phyloP scores from a whole-genome alignment of 2,329 filamentous ascomycete species.

The Grosmannia clavigera region DNA sequence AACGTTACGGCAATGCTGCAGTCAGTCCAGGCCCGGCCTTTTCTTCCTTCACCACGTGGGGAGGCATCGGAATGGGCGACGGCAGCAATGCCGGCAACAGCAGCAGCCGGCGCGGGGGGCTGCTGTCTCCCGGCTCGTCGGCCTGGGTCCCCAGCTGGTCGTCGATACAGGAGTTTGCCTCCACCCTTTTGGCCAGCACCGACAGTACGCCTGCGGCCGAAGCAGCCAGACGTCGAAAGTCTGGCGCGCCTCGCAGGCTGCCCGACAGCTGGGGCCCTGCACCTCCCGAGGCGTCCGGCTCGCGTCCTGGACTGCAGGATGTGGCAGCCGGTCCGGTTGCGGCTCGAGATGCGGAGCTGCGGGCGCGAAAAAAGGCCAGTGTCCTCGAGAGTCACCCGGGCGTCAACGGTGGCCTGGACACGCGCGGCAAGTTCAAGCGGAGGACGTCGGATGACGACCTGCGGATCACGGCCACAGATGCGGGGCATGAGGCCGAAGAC shows the following conservation, averaged over 20 bases:
- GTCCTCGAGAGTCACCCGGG: constrained; percentile 49
- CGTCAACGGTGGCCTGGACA: constrained; percentile 45
- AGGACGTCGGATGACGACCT: constrained; percentile 54
- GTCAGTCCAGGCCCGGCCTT: neutral
- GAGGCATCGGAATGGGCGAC: neutral
- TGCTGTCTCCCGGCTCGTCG: constrained; percentile 11
- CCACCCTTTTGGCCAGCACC: constrained; percentile 27
- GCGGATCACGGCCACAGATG: constrained; percentile 13
- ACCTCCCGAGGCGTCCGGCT: constrained; percentile 23
- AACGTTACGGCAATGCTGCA: neutral
- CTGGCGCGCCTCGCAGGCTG: constrained; percentile 11
- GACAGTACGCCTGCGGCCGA: constrained; percentile 20
- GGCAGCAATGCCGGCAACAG: neutral
- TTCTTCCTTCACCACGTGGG: neutral
- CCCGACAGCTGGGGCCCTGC: constrained; percentile 36
- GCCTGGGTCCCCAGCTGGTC: constrained; percentile 40
- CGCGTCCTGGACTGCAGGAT: constrained; percentile 28
- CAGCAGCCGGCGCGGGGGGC: neutral
- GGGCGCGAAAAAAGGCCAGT: constrained; percentile 43
- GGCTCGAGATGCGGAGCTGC: constrained; percentile 41
- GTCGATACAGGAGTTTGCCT: constrained; percentile 41
- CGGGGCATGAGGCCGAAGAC: constrained; percentile 49
- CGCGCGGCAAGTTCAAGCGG: constrained; percentile 46
- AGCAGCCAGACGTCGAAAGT: constrained; percentile 16
- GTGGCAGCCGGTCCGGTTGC: constrained; percentile 38